Evolutionary conservation across 345 rosid species (phyloP), one percentile per base, ranked within the genome.

Genomic region (Turnera subulata): DNA sequence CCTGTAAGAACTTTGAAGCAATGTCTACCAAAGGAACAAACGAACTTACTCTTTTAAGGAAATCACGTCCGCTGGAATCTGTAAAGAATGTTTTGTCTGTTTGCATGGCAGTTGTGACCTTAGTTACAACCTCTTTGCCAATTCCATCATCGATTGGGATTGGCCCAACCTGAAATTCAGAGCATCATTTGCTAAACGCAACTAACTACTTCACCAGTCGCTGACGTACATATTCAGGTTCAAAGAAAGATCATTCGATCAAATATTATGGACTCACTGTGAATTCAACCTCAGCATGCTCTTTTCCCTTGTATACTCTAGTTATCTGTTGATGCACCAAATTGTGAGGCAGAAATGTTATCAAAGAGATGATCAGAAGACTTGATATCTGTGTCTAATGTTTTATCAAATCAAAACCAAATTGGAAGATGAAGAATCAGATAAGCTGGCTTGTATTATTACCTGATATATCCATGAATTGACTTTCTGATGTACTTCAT

Each of bases 381-480:
- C n/a, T n/a, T n/a, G n/a, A 29, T 8, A 29, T 8, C 35, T n/a
- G 8, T 29, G 4, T 29, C 8, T 29, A 29, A 8, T 29, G 5
- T 29, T 29, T 29, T 29, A n/a, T 29, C 35, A 3, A 29, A 3
- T 3, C 35, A 3, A 8, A 3, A 8, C 35, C 35, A 29, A 29
- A 8, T 29, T 29, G 4, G 35, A 29, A 29, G 8, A n/a, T n/a
- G 35, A 29, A 29, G 35, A 29, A 29, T 8, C 8, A 29, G 35
- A 29, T 29, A 29, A 29, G 35, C 16, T 42, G 45, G 12, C n/a
- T n/a, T n/a, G 14, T 42, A 42, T 1, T n/a, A 37, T 17, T 45
- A 91, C 98, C 96, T 91, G 96, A 60, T 88, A 88, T 76, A 88
- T 71, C 96, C 98, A 88, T 14, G 86, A 72, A 68, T 76, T 92